phyloP scores from a whole-genome alignment of 805 yeast genomes.

The Blastobotrys terrestris region DNA sequence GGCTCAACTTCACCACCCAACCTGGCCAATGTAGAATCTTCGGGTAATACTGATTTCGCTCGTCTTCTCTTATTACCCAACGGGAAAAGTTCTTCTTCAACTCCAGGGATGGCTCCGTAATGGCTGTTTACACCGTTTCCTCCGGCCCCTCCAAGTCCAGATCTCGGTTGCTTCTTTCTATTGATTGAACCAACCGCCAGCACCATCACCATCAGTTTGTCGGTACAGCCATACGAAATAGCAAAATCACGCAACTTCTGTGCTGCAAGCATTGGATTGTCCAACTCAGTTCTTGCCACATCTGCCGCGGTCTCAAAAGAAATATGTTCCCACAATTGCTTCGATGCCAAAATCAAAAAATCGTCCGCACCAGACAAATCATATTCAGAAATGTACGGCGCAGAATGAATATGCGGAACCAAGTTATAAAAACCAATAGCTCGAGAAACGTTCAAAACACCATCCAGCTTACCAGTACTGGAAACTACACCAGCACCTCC shows the following conservation, averaged over 20 bases:
- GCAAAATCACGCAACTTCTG: slow-evolving; percentile 92
- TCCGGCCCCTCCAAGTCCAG: slow-evolving; percentile 8
- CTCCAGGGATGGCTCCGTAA: slow-evolving; percentile 12
- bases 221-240: slow-evolving; percentile 80
- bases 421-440: slow-evolving; percentile 87
- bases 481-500: slow-evolving; percentile 88
- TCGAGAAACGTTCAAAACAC: slow-evolving; percentile 74
- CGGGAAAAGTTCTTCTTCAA: slow-evolving; percentile 30
- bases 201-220: slow-evolving; percentile 75
- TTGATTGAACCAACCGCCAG: slow-evolving; percentile 42
- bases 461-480: slow-evolving; percentile 79
- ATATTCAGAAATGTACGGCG: slow-evolving; percentile 67
- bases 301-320: slow-evolving; percentile 85
- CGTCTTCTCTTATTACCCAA: slow-evolving; percentile 36
- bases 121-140: neutral
- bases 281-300: slow-evolving; percentile 66
- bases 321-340: slow-evolving; percentile 78
- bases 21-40: slow-evolving; percentile 74
- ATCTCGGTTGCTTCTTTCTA: slow-evolving; percentile 8
- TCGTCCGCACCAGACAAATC: slow-evolving; percentile 68
- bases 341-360: slow-evolving; percentile 76
- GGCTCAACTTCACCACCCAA: slow-evolving; percentile 82
- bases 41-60: slow-evolving; percentile 47
- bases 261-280: slow-evolving; percentile 86
- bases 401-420: slow-evolving; percentile 82